Base-by-base conservation (phyloP, 352 stramenopile species). In the Phytopythium montanum region DNA sequence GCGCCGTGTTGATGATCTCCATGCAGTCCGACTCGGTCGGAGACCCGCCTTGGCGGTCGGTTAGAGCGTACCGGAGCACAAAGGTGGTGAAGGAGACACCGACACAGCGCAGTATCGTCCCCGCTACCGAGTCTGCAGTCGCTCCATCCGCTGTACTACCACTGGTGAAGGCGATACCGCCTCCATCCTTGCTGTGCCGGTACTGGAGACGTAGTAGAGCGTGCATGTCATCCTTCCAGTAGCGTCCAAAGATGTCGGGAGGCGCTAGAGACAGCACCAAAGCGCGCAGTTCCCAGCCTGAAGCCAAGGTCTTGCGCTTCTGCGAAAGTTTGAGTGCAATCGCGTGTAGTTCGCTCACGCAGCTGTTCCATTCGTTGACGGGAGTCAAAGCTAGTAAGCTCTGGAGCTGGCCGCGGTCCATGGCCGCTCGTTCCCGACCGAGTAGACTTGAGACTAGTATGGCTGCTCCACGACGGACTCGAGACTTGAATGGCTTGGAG, bases 1-100 rank as follows among this genome's bases (percentile, higher is more conserved):
- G 85, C 3, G 73, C 84, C 5, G 76, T 87, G 68, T 94, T 94
- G 69, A 94, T 83, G 56, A 88, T 81, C 58, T 90, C 81, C 81
- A 92, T 90, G 57, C 79, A 86, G 48, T 94, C 81, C 0, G 66
- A 61, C 19, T 88, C 79, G 1, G 65, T 72, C 0, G 81, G 78
- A 1, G 62, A 51, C 45, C 59, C 65, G 34, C 81, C 26, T 25
- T 68, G 64, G 48, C 71, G 54, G 41, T 83, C 64, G 36, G 55
- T 58, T 13, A 85, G 52, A 10, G 83, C 73, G 31, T 89, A 70
- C 1, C 79, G 81, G 28, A 76, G 66, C 44, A 91, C 61, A 54
- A 76, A 60, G 46, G 66, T 70, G 28, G 55, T 70, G 33, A 76
- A 76, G 31, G 60, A 66, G 23, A 68, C 28, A 5, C 62, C 61